A percentile compares a stretch with the other conserved stretches of the same genome.
phyloP scores from a whole-genome alignment of 129 eudicot species.

The carrot (Daucus carota) region DNA sequence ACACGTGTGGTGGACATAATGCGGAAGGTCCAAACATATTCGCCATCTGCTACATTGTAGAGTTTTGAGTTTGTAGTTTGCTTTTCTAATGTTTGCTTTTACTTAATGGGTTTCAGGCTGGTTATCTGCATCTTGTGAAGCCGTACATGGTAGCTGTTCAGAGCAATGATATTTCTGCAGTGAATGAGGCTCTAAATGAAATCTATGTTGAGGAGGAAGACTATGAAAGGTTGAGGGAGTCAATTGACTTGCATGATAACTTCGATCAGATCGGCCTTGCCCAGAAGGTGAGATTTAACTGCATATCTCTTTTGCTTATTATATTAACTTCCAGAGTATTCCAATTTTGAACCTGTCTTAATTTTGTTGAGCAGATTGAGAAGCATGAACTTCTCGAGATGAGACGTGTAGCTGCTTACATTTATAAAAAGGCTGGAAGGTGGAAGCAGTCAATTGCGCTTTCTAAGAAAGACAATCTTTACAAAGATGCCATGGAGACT shows the following conservation, averaged over 20 bases:
- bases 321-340: constrained; percentile 1
- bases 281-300: constrained; percentile 53
- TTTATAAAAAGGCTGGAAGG: constrained; percentile 96
- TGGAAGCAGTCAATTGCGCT: constrained; percentile 98
- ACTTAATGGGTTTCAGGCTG: constrained; percentile 49
- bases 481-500: constrained; percentile 99
- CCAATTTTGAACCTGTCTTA: background rate
- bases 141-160: constrained; percentile 98
- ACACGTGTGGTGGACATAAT: constrained; percentile 95
- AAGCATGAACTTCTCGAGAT: constrained; percentile 98
- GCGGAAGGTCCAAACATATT: constrained; percentile 59
- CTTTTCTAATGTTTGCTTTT: background rate
- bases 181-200: constrained; percentile 90
- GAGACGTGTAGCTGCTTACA: constrained; percentile 99
- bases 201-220: constrained; percentile 96
- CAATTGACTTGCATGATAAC: constrained; percentile 86
- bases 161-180: constrained; percentile 92
- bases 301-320: background rate
- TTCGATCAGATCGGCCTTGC: constrained; percentile 98
- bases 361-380: constrained; percentile 69
- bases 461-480: constrained; percentile 92
- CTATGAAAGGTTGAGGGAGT: constrained; percentile 86
- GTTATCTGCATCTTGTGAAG: constrained; percentile 73
- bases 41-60: background rate
- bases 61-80: background rate